Conservation (phyloP, 2,329 filamentous ascomycete species). For the Monosporascus sp. region DNA sequence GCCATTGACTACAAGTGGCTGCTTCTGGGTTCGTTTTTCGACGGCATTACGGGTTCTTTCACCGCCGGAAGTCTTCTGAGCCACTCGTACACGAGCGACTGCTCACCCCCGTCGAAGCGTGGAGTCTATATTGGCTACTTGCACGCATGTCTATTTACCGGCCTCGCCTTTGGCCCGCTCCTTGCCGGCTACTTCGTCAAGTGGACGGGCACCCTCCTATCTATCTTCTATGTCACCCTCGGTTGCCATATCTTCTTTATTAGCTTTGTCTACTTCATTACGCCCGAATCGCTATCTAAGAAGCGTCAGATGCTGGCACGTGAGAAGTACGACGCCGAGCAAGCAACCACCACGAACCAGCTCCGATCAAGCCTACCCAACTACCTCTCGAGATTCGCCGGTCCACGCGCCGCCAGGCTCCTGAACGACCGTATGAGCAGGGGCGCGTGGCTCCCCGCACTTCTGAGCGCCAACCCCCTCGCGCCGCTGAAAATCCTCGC, state of each 20-base stretch:
- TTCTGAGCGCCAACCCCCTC: conserved; percentile 61
- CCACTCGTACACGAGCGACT: conserved; percentile 87
- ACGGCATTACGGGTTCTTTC: conserved; percentile 85
- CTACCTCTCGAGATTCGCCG: conserved; percentile 11
- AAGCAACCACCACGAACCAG: conserved; percentile 32
- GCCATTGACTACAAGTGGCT: conserved; percentile 72
- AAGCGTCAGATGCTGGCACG: conserved; percentile 66
- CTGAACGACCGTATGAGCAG: conserved; percentile 17
- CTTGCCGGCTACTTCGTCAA: conserved; percentile 76
- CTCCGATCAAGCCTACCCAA: conserved; percentile 15
- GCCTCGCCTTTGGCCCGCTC: conserved; percentile 83
- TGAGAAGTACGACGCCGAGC: conserved; percentile 56
- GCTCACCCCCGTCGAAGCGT: conserved; percentile 72
- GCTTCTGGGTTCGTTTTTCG: conserved; percentile 68
- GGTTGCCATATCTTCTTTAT: conserved; percentile 71
- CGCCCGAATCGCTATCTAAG: conserved; percentile 81
- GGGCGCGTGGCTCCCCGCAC: conserved; percentile 24
- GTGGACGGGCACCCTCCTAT: conserved; percentile 66
- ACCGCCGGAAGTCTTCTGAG: conserved; percentile 72
- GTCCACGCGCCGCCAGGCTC: conserved; percentile 14
- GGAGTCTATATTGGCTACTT: conserved; percentile 85
- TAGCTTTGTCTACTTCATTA: conserved; percentile 60
- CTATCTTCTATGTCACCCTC: conserved; percentile 80
- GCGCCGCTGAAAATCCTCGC: conserved; percentile 73
- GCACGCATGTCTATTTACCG: conserved; percentile 81